phyloP scores from a whole-genome alignment of 1,139 yeast species.

The Yamadazyma pseudoaaseri region DNA sequence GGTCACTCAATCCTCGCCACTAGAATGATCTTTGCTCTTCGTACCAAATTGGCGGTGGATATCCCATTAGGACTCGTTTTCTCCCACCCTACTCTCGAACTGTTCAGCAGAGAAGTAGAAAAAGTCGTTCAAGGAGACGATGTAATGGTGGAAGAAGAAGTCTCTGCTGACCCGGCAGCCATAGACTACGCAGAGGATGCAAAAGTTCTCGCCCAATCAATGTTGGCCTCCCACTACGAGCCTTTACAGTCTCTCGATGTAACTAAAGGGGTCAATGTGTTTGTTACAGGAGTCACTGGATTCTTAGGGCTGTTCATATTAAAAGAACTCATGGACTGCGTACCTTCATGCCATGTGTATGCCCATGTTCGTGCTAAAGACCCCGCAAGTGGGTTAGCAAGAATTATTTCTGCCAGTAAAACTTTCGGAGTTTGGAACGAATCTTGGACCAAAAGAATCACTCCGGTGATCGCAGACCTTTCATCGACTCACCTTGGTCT shows the following conservation, averaged over 20 bases:
- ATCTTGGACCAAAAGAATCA: constrained; percentile 53
- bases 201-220: constrained; percentile 43
- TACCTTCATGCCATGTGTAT: constrained; percentile 47
- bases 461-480: constrained; percentile 82
- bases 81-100: constrained; percentile 80
- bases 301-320: constrained; percentile 89
- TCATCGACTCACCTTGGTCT: constrained; percentile 72
- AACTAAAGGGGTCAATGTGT: constrained; percentile 55
- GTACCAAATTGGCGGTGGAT: constrained; percentile 74
- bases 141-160: constrained; percentile 52
- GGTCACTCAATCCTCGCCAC: constrained; percentile 98
- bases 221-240: constrained; percentile 41
- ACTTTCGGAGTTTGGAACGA: constrained; percentile 88
- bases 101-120: constrained; percentile 74
- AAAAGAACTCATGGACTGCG: constrained; percentile 63
- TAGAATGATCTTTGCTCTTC: constrained; percentile 89
- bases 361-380: constrained; percentile 91
- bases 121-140: constrained; percentile 49
- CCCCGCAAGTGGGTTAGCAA: constrained; percentile 65
- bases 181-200: constrained; percentile 73
- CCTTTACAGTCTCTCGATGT: constrained; percentile 28
- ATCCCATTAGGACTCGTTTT: constrained; percentile 88
- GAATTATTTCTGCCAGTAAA: constrained; percentile 73
- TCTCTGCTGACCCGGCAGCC: constrained; percentile 45
- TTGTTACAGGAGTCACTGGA: constrained; percentile 95